Evolutionary conservation across 2,329 filamentous ascomycete species (phyloP).

Genomic region (Colletotrichum neosansevieriae): DNA sequence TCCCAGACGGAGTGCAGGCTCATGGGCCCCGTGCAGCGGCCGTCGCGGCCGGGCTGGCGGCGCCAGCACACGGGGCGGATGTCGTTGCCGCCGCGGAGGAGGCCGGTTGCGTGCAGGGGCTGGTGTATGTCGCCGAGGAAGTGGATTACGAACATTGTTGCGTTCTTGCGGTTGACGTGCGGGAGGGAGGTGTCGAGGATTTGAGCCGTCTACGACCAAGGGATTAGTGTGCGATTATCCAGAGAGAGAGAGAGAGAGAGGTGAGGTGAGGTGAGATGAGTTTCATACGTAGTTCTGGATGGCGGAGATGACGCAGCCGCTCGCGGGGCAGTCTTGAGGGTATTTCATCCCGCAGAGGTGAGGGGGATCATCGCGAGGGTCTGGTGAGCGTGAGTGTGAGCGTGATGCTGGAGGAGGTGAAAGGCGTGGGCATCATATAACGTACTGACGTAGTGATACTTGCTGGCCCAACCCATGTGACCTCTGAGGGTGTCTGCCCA

Average conservation of each 20-base stretch:
- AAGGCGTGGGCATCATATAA: background rate
- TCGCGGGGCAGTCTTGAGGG: conserved; percentile 39
- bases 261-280: background rate
- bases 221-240: background rate
- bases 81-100: conserved; percentile 41
- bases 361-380: conserved; percentile 38
- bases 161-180: conserved; percentile 46
- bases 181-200: conserved; percentile 37
- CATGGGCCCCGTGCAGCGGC: conserved; percentile 35
- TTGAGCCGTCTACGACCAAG: conserved; percentile 9
- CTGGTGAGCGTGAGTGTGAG: background rate
- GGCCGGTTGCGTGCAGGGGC: conserved; percentile 40
- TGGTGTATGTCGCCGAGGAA: conserved; percentile 41
- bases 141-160: conserved; percentile 42
- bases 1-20: conserved; percentile 40
- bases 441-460: conserved; percentile 41
- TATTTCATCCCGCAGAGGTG: conserved; percentile 39
- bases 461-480: conserved; percentile 40
- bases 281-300: conserved; percentile 37
- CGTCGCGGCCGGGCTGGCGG: conserved; percentile 24
- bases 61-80: conserved; percentile 40
- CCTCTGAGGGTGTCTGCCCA: conserved; percentile 41
- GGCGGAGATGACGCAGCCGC: conserved; percentile 40
- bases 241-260: background rate
- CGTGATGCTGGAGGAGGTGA: background rate